Base-by-base conservation (phyloP, 2,329 filamentous ascomycete genomes). In the Penicillium oxalicum region DNA sequence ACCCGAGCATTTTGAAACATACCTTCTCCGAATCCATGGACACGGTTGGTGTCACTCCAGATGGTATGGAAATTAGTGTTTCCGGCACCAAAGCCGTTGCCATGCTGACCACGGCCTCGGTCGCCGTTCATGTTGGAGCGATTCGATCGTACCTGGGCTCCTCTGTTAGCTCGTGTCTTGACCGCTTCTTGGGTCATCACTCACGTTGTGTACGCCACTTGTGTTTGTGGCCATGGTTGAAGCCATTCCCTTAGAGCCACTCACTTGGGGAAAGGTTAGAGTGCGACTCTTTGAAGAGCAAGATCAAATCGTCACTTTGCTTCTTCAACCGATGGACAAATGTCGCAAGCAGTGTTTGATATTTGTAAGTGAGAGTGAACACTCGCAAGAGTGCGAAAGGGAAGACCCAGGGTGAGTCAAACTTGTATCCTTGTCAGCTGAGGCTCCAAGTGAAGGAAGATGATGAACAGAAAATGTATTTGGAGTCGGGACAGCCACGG, bases 11-110 rank as follows among this genome's bases (percentile, higher is more conserved):
- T 35, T 32, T 11, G 11, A 8, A 11, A 49, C 63, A 40, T 58
- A 63, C 68, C 68, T 60, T 72, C 73, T 25, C 70, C 70, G 51
- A 76, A 70, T 12, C 74, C 74, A 65, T 68, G 66, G 41, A 71
- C 70, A 7, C 76, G 70, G 39, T 68, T 61, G 35, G 63, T 67
- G 52, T 71, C 77, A 9, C 73, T 73, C 80, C 80, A 82, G 37
- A 82, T 78, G 29, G 70, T 74, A 64, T 72, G 68, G 74, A 72
- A 69, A 56, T 67, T 70, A 32, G 69, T 56, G 48, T 70, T 73
- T 37, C 66, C 67, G 54, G 64, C 66, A 13, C 70, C 69, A 59
- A 76, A 76, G n/a, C 70, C 62, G 26, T 67, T 61, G 40, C 55
- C 63, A 57, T 74, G 71, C 26, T 68, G 60, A 39, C 64, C 60